A percentile compares a stretch with the other conserved stretches of the same genome.
Evolutionary conservation across 805 yeast species (phyloP).

Genomic region (Maudiozyma bulderi): DNA sequence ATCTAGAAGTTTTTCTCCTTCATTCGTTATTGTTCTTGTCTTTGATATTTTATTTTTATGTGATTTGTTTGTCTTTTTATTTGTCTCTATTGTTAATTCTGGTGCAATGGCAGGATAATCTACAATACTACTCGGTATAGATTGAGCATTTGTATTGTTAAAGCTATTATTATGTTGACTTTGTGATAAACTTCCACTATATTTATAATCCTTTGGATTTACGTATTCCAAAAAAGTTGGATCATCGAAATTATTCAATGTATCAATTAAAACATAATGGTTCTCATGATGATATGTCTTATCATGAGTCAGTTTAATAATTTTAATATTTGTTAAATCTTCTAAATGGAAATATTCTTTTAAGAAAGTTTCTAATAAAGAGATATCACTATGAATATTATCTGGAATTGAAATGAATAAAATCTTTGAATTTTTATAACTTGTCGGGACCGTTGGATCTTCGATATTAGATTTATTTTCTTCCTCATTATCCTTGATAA

Average conservation of each 20-base stretch:
- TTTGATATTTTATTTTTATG: neutral
- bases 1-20: neutral
- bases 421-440: conserved; percentile 5
- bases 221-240: conserved; percentile 21
- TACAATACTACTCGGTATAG: neutral
- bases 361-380: conserved; percentile 24
- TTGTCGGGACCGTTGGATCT: neutral
- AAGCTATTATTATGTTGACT: neutral
- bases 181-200: neutral
- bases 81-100: too few relatives aligned
- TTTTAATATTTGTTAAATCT: conserved; percentile 20
- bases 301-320: conserved; percentile 23
- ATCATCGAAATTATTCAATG: conserved; percentile 22
- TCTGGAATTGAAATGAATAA: conserved; percentile 28
- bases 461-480: neutral
- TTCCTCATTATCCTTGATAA: conserved; percentile 6
- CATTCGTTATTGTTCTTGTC: neutral
- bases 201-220: conserved; percentile 2
- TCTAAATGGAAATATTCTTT: conserved; percentile 26
- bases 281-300: conserved; percentile 26
- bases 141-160: neutral
- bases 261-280: conserved; percentile 26
- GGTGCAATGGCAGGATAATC: neutral
- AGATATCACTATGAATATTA: conserved; percentile 22
- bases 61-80: too few relatives aligned